phyloP scores from a whole-genome alignment of 495 filamentous ascomycete genomes.

The Penicillium malachiteum region DNA sequence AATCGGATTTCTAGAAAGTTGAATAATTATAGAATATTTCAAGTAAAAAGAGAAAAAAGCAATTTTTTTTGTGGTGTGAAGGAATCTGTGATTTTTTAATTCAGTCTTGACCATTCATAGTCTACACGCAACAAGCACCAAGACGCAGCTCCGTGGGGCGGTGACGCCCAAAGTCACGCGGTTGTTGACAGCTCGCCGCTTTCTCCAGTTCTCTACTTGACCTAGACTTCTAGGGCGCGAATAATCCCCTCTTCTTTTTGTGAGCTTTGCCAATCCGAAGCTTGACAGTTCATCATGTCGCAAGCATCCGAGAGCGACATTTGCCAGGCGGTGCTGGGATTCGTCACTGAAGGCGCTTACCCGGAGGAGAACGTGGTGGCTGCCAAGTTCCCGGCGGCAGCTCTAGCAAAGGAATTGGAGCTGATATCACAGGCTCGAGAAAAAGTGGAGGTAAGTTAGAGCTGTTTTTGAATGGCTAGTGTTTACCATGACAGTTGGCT shows the following conservation, averaged over 20 bases:
- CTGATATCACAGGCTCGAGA: conserved; percentile 63
- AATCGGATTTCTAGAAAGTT: neutral
- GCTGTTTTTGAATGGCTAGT: neutral
- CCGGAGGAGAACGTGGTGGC: conserved; percentile 73
- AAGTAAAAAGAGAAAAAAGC: no score
- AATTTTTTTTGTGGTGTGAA: no score
- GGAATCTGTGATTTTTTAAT: neutral
- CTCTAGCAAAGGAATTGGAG: conserved; percentile 62
- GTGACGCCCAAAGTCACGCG: conserved; percentile 31
- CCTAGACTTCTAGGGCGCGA: neutral
- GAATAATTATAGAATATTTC: neutral
- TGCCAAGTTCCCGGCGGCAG: conserved; percentile 55
- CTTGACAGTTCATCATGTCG: neutral
- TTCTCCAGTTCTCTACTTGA: neutral
- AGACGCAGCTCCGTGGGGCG: conserved; percentile 21
- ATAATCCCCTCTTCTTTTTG: neutral
- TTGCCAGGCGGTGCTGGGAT: conserved; percentile 68
- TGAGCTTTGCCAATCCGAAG: neutral
- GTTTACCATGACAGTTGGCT: neutral
- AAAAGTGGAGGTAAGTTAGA: conserved; percentile 61
- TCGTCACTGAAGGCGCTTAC: conserved; percentile 67
- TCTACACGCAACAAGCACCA: neutral
- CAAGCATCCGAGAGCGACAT: conserved; percentile 33
- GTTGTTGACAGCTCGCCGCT: conserved; percentile 28
- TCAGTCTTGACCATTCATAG: neutral